Evolutionary conservation across 2,329 filamentous ascomycete genomes (phyloP).

Genomic region (Ophiostoma ulmi): DNA sequence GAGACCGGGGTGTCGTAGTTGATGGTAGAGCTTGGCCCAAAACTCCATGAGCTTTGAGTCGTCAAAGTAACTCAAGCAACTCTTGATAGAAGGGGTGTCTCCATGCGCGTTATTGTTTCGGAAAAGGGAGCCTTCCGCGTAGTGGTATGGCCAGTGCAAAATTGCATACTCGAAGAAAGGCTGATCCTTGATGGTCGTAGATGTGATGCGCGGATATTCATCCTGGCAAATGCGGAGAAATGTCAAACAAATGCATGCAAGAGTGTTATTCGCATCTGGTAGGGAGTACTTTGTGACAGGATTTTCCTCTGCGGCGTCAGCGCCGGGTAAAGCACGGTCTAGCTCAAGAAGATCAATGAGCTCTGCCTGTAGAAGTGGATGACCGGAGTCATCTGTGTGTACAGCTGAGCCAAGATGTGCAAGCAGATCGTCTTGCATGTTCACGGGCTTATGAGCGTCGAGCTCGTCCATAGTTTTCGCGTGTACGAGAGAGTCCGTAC

Average conservation of each 20-base stretch:
- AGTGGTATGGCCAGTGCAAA: conserved; percentile 6
- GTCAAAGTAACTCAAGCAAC: background rate
- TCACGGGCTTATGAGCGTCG: background rate
- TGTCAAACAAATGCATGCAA: background rate
- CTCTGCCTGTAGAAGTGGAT: background rate
- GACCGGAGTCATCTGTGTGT: background rate
- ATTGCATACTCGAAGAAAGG: conserved; percentile 1
- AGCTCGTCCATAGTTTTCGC: background rate
- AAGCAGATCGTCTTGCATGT: background rate
- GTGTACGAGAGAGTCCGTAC: background rate
- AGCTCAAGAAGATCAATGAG: background rate
- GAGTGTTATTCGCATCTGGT: conserved; percentile 1
- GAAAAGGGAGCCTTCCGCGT: background rate
- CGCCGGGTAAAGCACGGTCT: background rate
- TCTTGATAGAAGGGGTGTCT: background rate
- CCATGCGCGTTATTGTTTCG: background rate
- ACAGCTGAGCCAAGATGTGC: background rate
- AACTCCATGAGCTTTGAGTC: background rate
- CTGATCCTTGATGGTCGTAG: background rate
- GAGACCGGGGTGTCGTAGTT: background rate
- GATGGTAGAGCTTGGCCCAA: background rate
- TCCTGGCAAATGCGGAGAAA: conserved; percentile 2
- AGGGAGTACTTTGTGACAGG: background rate
- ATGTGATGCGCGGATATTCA: background rate
- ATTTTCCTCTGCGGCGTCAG: background rate